phyloP scores from a whole-genome alignment of 768 basidiomycete genomes.

The Boletus rubroflammeus region DNA sequence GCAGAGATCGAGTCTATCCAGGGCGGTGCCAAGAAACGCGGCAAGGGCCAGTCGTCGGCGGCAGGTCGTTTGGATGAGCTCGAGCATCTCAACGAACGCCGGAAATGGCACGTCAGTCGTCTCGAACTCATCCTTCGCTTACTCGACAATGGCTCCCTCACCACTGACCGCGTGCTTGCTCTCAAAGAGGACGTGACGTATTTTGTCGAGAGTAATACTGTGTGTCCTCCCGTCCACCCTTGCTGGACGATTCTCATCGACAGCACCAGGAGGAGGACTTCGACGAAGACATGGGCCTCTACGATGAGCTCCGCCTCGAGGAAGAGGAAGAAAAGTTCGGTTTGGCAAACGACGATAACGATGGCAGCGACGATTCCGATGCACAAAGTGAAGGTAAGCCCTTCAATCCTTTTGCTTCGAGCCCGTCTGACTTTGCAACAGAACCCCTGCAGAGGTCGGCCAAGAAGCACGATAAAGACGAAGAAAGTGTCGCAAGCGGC shows the following conservation, averaged over 20 bases:
- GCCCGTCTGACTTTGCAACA: slow-evolving; percentile 21
- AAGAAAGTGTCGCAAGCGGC: slow-evolving; percentile 68
- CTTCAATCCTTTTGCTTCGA: background rate
- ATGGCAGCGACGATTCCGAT: slow-evolving; percentile 71
- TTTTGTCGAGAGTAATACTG: slow-evolving; percentile 94
- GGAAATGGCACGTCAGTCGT: slow-evolving; percentile 92
- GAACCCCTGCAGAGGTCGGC: slow-evolving; percentile 64
- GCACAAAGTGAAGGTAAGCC: slow-evolving; percentile 64
- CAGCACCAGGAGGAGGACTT: slow-evolving; percentile 85
- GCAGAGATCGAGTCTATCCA: slow-evolving; percentile 90
- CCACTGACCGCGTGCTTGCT: slow-evolving; percentile 72
- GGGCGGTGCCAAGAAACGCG: slow-evolving; percentile 79
- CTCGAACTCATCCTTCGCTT: slow-evolving; percentile 91
- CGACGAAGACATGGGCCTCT: slow-evolving; percentile 95
- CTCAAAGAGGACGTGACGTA: slow-evolving; percentile 95
- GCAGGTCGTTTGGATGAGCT: slow-evolving; percentile 78
- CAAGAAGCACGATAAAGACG: slow-evolving; percentile 71
- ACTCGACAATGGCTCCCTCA: slow-evolving; percentile 88
- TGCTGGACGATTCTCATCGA: slow-evolving; percentile 16
- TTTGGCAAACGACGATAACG: slow-evolving; percentile 66
- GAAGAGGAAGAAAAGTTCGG: slow-evolving; percentile 96
- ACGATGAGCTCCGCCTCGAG: slow-evolving; percentile 95
- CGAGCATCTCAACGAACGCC: slow-evolving; percentile 85
- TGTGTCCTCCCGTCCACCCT: slow-evolving; percentile 41
- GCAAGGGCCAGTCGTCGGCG: slow-evolving; percentile 59